A percentile compares a stretch with the other conserved stretches of the same genome.
Conservation (phyloP, 106 monocot species). For the Platanthera guangdongensis region DNA sequence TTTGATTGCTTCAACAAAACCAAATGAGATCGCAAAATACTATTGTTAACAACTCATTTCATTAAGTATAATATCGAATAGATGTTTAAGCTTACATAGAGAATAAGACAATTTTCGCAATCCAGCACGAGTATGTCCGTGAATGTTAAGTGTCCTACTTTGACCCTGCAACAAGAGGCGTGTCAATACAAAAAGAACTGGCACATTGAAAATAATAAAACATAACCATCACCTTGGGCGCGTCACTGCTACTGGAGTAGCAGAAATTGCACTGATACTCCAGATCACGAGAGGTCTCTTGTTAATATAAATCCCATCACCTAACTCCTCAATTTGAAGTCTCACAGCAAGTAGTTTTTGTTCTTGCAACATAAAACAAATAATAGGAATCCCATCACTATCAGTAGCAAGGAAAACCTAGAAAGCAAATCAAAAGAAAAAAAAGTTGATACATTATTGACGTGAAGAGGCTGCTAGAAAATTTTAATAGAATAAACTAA, state of each 20-base stretch:
- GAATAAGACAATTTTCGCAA: slow-evolving; percentile 57
- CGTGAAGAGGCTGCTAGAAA: background rate
- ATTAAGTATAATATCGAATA: background rate
- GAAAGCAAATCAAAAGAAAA: slow-evolving; percentile 6
- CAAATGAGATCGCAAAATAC: too few relatives aligned
- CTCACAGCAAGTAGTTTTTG: slow-evolving; percentile 80
- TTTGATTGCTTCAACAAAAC: too few relatives aligned
- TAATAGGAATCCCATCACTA: slow-evolving; percentile 64
- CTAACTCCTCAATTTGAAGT: slow-evolving; percentile 51
- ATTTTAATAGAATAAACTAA: background rate
- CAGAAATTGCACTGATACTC: slow-evolving; percentile 78
- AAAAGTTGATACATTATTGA: background rate
- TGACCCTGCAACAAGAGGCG: slow-evolving; percentile 40
- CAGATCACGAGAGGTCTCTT: slow-evolving; percentile 69
- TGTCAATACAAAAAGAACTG: background rate
- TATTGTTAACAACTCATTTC: background rate
- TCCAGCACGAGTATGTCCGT: slow-evolving; percentile 62
- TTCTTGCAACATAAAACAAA: slow-evolving; percentile 72
- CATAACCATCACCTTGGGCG: slow-evolving; percentile 59
- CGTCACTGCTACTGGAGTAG: slow-evolving; percentile 65
- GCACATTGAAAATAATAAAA: background rate
- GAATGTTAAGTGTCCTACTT: slow-evolving; percentile 50
- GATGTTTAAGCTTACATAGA: slow-evolving; percentile 51
- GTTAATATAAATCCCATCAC: slow-evolving; percentile 45
- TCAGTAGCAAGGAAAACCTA: slow-evolving; percentile 90